Conservation (phyloP, 768 basidiomycete genomes). For the Crepidotus variabilis region DNA sequence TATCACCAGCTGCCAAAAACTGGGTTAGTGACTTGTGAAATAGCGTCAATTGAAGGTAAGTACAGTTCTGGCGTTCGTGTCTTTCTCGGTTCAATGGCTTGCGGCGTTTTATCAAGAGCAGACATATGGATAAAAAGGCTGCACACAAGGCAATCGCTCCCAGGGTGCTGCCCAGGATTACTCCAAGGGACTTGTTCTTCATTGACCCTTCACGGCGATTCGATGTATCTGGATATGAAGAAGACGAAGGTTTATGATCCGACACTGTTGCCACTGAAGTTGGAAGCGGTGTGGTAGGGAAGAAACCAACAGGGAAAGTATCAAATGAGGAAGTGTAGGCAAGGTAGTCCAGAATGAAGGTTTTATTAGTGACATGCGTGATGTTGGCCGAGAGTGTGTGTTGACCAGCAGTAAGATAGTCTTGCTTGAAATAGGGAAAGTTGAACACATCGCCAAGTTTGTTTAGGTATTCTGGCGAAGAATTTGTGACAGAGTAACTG, state of each 20-base stretch:
- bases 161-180: too few species aligned
- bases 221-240: not conserved
- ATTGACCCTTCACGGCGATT: too few species aligned
- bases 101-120: too few species aligned
- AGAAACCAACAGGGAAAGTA: not conserved
- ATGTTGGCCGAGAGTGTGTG: conserved; percentile 16
- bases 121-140: too few species aligned
- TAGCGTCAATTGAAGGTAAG: too few species aligned
- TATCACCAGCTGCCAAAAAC: too few species aligned
- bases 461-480: conserved; percentile 7
- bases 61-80: too few species aligned
- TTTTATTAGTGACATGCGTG: conserved; percentile 10
- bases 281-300: not conserved
- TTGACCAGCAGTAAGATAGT: conserved; percentile 7
- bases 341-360: conserved; percentile 16
- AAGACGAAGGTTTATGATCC: not conserved
- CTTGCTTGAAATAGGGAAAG: conserved; percentile 7
- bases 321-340: conserved; percentile 16
- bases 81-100: too few species aligned
- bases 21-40: too few species aligned
- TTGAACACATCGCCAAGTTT: conserved; percentile 10
- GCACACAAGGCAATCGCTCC: too few species aligned
- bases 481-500: conserved; percentile 9
- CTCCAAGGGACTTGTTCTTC: too few species aligned
- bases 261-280: not conserved